Evolutionary conservation across 441 rosid species (phyloP), one percentile per base, ranked within the genome.

Genomic region (Erodium chrysanthum): DNA sequence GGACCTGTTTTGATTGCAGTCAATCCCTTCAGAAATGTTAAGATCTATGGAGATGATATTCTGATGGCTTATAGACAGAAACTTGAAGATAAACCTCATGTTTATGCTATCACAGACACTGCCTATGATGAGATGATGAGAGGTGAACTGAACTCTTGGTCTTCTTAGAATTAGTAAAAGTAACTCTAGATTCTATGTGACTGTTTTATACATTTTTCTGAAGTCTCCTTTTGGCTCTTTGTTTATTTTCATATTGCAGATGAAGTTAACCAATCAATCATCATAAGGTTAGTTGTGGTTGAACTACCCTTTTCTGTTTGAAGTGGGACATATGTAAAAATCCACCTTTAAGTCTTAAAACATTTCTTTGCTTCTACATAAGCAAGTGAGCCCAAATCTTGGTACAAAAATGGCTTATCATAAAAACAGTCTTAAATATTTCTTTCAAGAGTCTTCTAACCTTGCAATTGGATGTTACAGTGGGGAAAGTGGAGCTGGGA

Each of bases 401-500:
- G n/a, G n/a, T n/a, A n/a, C n/a, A n/a, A n/a, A n/a, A n/a, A n/a
- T n/a, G n/a, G n/a, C n/a, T n/a, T n/a, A n/a, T n/a, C n/a, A n/a
- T n/a, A n/a, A n/a, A n/a, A n/a, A n/a, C n/a, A 0, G 7, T n/a
- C 59, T 17, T 20, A 56, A 21, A 20, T 1, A 20, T 56, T 56
- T 56, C 25, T 56, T 4, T 56, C 42, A 33, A 50, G 0, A 70
- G 66, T 70, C 60, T 56, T 56, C 18, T 50, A 21, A 10, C 61
- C 61, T 56, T 20, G 61, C 61, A 20, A 8, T 74, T 68, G 18
- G 69, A 75, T 73, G 56, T 3, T 77, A 63, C 85, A 96, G 99
- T 76, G 99, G 99, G 68, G 98, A 89, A 86, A 90, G 97, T 77
- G 99, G 98, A 68, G 85, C 99, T 73, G 99, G 98, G 63, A 96